Percentiles rank a stretch among this genome's conserved stretches.
Conservation (phyloP, 2,329 filamentous ascomycete genomes). For the Cadophora sp. region DNA sequence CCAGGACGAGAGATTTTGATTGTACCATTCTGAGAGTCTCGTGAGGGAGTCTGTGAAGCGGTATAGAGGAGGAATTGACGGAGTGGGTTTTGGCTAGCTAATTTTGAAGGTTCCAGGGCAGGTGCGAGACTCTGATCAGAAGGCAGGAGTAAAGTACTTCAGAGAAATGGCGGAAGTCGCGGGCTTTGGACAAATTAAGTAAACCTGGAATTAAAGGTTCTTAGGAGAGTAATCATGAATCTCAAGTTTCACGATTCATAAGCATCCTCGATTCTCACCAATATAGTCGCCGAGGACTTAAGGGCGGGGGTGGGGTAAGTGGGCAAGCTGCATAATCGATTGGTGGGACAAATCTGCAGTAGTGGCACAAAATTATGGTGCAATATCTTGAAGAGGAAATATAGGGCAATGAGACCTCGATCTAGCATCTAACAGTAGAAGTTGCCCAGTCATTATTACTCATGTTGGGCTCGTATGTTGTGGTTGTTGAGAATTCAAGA, state of each 20-base stretch:
- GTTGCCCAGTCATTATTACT: neutral
- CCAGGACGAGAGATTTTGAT: slow-evolving; percentile 80
- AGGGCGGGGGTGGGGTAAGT: slow-evolving; percentile 13
- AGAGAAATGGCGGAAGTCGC: neutral
- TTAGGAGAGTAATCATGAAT: neutral
- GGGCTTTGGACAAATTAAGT: neutral
- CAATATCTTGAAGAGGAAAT: neutral
- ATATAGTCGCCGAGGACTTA: neutral
- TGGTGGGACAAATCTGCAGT: neutral
- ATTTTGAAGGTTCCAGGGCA: neutral
- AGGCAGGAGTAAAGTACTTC: neutral
- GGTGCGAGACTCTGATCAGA: neutral
- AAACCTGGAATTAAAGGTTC: neutral
- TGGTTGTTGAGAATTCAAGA: neutral
- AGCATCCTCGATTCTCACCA: slow-evolving; percentile 8
- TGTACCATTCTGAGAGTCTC: slow-evolving; percentile 49
- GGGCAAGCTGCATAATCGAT: neutral
- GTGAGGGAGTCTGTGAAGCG: neutral
- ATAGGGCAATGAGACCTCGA: neutral
- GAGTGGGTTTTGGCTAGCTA: neutral
- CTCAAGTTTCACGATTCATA: neutral
- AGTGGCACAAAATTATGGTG: neutral
- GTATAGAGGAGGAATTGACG: neutral
- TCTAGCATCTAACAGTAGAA: neutral
- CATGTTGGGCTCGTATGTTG: neutral